phyloP scores from a whole-genome alignment of 2,329 filamentous ascomycete genomes.

The Fusarium sulawesiense region DNA sequence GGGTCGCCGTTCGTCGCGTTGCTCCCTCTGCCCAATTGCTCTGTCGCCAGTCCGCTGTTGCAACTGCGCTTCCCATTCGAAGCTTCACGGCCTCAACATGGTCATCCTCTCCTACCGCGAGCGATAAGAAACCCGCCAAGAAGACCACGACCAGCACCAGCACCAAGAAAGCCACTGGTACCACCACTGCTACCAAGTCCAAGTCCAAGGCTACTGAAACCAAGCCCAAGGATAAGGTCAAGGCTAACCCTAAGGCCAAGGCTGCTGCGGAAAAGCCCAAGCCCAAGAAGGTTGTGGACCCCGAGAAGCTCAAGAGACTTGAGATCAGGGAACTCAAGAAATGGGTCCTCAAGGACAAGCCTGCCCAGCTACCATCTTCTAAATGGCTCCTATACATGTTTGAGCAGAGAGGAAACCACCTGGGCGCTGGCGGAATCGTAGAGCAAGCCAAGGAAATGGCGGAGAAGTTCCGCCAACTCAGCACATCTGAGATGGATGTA shows the following conservation, averaged over 20 bases:
- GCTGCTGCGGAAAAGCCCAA: conserved; percentile 46
- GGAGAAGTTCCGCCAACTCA: conserved; percentile 56
- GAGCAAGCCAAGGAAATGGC: conserved; percentile 45
- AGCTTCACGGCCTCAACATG: conserved; percentile 50
- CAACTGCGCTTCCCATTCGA: conserved; percentile 41
- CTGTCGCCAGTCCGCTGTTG: conserved; percentile 30
- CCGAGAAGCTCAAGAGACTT: conserved; percentile 50
- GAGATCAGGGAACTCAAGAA: conserved; percentile 54
- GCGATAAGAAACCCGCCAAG: conserved; percentile 35
- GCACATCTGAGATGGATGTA: conserved; percentile 58
- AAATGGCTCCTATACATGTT: conserved; percentile 55
- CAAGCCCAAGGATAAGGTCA: conserved; percentile 47
- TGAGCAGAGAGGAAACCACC: conserved; percentile 44
- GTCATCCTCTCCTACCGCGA: conserved; percentile 42
- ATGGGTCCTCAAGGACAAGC: conserved; percentile 56
- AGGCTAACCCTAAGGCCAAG: conserved; percentile 38
- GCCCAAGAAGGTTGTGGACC: conserved; percentile 51
- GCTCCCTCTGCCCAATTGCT: conserved; percentile 42
- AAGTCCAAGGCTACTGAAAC: conserved; percentile 42
- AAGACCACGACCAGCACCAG: conserved; percentile 25
- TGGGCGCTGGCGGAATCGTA: conserved; percentile 20
- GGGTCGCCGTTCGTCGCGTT: conserved; percentile 54
- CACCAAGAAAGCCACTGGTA: conserved; percentile 39
- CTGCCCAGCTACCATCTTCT: conserved; percentile 47
- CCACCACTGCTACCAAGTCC: conserved; percentile 23